A percentile compares a stretch with the other conserved stretches of the same genome.
Conservation (phyloP, 2,329 filamentous ascomycete species). For the Microdochium trichocladiopsis region DNA sequence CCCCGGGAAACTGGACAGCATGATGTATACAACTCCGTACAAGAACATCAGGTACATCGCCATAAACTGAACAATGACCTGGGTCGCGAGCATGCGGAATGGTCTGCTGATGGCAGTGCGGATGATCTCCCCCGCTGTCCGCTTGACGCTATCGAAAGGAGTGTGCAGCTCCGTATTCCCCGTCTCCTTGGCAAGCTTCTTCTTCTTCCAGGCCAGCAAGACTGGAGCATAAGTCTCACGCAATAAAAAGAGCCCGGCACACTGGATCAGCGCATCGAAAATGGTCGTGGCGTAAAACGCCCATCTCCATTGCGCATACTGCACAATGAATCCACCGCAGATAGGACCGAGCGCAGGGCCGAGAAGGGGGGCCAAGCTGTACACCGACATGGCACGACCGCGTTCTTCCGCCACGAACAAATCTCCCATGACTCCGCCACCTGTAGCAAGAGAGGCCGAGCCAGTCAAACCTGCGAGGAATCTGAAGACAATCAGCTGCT, state of each 20-base stretch:
- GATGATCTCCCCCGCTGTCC: conserved; percentile 23
- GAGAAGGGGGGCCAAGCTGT: conserved; percentile 55
- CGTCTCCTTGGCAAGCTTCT: conserved; percentile 48
- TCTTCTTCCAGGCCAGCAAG: conserved; percentile 51
- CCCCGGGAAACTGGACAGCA: conserved; percentile 40
- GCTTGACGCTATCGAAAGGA: conserved; percentile 39
- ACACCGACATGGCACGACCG: conserved; percentile 55
- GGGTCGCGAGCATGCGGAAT: conserved; percentile 41
- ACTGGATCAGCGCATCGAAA: conserved; percentile 51
- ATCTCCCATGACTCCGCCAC: conserved; percentile 22
- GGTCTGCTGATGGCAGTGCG: conserved; percentile 37
- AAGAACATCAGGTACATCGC: conserved; percentile 47
- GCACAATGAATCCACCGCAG: conserved; percentile 57
- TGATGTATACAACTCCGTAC: conserved; percentile 42
- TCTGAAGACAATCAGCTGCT: conserved; percentile 48
- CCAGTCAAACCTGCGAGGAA: conserved; percentile 53
- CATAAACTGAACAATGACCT: conserved; percentile 43
- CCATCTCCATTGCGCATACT: conserved; percentile 65
- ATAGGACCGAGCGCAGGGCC: conserved; percentile 61
- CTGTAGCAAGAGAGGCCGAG: conserved; percentile 40
- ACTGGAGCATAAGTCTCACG: conserved; percentile 61
- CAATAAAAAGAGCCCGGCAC: conserved; percentile 50
- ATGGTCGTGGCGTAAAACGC: conserved; percentile 64
- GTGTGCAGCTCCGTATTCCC: conserved; percentile 41
- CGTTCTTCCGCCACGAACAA: conserved; percentile 54